Evolutionary conservation across 345 rosid genomes (phyloP).

Genomic region (Eucalyptus cloeziana): DNA sequence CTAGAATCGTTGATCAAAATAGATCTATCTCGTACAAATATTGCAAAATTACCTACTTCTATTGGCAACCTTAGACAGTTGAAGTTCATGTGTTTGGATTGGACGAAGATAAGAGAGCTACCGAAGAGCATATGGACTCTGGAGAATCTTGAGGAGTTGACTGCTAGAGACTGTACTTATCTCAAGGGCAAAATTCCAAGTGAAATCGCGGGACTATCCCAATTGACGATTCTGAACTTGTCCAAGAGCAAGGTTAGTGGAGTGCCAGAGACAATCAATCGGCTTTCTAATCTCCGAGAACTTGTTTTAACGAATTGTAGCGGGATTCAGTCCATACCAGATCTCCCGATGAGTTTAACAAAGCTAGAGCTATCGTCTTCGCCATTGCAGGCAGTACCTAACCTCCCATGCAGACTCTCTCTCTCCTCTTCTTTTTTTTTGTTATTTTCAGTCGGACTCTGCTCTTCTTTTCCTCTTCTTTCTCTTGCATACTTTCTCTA

Average conservation of each 20-base stretch:
- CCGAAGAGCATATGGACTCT: neutral
- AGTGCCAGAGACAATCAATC: neutral
- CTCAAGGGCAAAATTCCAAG: neutral
- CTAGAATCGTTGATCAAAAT: neutral
- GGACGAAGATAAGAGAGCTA: neutral
- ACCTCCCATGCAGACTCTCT: too few relatives aligned
- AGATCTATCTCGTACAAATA: accelerated
- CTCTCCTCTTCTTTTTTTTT: too few relatives aligned
- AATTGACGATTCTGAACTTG: neutral
- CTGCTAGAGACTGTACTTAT: accelerated
- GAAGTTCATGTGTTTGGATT: neutral
- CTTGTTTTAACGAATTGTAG: neutral
- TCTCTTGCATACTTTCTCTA: too few relatives aligned
- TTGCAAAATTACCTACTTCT: neutral
- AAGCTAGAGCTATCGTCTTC: neutral
- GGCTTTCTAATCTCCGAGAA: neutral
- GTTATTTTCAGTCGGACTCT: too few relatives aligned
- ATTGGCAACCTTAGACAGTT: neutral
- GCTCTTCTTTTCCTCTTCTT: too few relatives aligned
- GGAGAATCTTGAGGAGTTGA: neutral
- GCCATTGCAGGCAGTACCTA: neutral
- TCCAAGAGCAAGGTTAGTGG: neutral
- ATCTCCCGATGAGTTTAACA: neutral
- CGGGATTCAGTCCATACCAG: neutral
- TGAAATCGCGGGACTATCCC: neutral